These are phyloP conservation scores for Margaritispora aquatica DNA, from an alignment of 495 filamentous ascomycete species.

Conservation along the genomic window DNA sequence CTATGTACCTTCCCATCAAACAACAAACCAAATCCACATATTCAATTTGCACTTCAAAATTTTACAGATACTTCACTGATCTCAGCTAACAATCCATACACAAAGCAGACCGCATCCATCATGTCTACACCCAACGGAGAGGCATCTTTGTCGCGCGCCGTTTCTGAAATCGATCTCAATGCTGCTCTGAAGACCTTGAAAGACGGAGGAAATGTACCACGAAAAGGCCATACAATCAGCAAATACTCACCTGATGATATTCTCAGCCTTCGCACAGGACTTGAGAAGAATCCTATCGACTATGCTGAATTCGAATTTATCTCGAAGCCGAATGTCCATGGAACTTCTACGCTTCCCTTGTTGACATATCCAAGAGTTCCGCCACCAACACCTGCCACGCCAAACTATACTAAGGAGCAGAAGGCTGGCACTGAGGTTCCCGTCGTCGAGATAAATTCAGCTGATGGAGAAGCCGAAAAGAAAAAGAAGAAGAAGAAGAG, in stretches of 20 bases:
- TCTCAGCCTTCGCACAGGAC: slow-evolving; percentile 3
- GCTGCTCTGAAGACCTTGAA: not conserved
- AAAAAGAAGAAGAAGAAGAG: slow-evolving; percentile 24
- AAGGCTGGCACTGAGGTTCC: not conserved
- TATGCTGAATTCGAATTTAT: not conserved
- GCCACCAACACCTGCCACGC: slow-evolving; percentile 9
- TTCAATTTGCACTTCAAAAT: too few species aligned
- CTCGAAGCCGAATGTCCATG: not conserved
- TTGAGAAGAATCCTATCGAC: not conserved
- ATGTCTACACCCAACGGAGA: not conserved
- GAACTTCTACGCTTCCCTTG: slow-evolving; percentile 9
- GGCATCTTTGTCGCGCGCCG: slow-evolving; percentile 7
- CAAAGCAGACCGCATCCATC: not conserved
- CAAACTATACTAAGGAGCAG: not conserved
- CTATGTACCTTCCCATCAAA: too few species aligned
- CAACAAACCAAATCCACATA: not conserved
- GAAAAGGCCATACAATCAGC: not conserved
- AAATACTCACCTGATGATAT: slow-evolving; percentile 15
- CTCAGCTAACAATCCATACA: too few species aligned
- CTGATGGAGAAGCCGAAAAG: not conserved
- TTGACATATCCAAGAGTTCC: slow-evolving; percentile 1
- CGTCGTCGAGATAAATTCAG: not conserved
- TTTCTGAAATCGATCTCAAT: slow-evolving; percentile 15
- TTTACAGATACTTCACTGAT: too few species aligned
- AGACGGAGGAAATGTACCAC: not conserved